A percentile compares a stretch with the other conserved stretches of the same genome.
Evolutionary conservation across 2,329 filamentous ascomycete genomes (phyloP).

Genomic region (Monosporascus sp.): DNA sequence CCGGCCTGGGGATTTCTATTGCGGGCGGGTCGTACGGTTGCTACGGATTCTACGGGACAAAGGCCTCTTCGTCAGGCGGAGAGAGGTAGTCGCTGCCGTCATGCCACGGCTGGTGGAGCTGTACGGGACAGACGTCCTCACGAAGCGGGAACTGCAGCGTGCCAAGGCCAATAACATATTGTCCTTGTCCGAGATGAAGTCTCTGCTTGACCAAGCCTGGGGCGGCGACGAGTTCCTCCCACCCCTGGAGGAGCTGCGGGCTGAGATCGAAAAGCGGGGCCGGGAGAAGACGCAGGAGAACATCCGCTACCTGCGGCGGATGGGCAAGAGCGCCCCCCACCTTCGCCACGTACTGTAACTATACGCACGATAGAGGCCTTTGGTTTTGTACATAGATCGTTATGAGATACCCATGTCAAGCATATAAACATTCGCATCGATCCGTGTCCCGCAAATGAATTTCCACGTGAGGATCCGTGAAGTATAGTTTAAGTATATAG

Average conservation of each 20-base stretch:
- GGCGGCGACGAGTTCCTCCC: conserved; percentile 26
- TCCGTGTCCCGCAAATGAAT: too few relatives aligned
- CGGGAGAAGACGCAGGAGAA: conserved; percentile 5
- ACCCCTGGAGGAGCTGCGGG: conserved; percentile 19
- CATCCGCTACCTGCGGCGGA: conserved; percentile 7
- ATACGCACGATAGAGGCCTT: not conserved
- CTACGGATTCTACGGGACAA: conserved; percentile 27
- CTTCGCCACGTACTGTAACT: conserved; percentile 4
- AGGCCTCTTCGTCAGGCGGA: conserved; percentile 22
- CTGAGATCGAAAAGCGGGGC: conserved; percentile 17
- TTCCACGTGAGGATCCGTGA: too few relatives aligned
- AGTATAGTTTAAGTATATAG: too few relatives aligned
- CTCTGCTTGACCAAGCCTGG: conserved; percentile 33
- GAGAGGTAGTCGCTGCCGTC: conserved; percentile 21
- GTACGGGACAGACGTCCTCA: conserved; percentile 23
- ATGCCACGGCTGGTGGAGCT: conserved; percentile 27
- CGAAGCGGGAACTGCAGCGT: conserved; percentile 12
- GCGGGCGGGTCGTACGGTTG: conserved; percentile 28
- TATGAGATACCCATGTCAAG: not conserved
- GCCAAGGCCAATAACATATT: conserved; percentile 22
- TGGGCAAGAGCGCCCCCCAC: conserved; percentile 6
- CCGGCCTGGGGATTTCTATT: conserved; percentile 18
- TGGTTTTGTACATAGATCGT: not conserved
- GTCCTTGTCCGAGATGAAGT: conserved; percentile 28
- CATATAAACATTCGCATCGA: too few relatives aligned